phyloP scores from a whole-genome alignment of 2,329 filamentous ascomycete genomes.

The Aureobasidium zeae region DNA sequence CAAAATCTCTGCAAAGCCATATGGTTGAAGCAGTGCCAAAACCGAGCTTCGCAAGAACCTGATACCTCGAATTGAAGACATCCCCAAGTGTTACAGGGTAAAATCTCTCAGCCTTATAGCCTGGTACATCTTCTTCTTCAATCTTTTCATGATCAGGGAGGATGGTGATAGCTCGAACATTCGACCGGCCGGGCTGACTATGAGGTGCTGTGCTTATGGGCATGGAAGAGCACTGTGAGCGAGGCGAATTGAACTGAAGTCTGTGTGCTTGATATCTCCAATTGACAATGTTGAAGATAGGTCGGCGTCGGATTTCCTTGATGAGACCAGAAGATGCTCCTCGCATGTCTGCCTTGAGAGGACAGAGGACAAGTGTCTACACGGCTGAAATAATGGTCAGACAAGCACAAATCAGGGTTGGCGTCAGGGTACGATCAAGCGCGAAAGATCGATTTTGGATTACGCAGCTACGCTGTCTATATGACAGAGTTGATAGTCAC shows the following conservation, averaged over 20 bases:
- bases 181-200: not conserved
- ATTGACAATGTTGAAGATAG: not conserved
- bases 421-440: too few relatives aligned
- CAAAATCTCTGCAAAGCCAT: conserved; percentile 35
- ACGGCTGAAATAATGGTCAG: not conserved
- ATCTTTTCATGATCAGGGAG: conserved; percentile 8
- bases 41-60: conserved; percentile 36
- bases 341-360: not conserved
- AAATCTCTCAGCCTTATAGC: conserved; percentile 26
- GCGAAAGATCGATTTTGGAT: too few relatives aligned
- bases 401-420: not conserved
- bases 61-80: conserved; percentile 28
- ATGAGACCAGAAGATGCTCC: not conserved
- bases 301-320: not conserved
- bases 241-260: not conserved
- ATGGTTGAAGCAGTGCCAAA: conserved; percentile 36
- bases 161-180: not conserved
- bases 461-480: too few relatives aligned
- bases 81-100: conserved; percentile 33
- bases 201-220: not conserved
- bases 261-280: not conserved
- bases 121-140: conserved; percentile 23
- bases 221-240: not conserved
- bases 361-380: not conserved
- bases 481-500: too few relatives aligned